Evolutionary conservation across 768 basidiomycete species (phyloP).

Genomic region (Leccinum longicurvipes): DNA sequence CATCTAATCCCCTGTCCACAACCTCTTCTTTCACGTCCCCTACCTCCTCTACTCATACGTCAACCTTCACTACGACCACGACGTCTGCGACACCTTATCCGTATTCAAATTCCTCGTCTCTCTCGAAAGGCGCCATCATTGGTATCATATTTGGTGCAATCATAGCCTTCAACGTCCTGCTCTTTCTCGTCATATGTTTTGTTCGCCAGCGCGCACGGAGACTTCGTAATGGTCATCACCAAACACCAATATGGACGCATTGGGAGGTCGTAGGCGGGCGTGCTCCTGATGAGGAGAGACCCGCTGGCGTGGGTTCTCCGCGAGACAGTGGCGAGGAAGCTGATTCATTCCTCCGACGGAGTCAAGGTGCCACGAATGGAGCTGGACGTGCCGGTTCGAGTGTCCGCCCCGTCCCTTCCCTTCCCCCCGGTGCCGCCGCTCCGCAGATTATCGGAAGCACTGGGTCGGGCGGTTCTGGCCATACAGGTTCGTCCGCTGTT

Average conservation of each 20-base stretch:
- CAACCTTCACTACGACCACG: constrained; percentile 24
- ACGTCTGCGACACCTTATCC: constrained; percentile 24
- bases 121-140: constrained; percentile 30
- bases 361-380: constrained; percentile 21
- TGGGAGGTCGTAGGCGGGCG: constrained; percentile 39
- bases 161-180: constrained; percentile 54
- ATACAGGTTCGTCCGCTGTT: constrained; percentile 37
- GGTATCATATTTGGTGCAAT: constrained; percentile 46
- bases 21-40: constrained; percentile 31
- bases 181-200: constrained; percentile 41
- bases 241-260: constrained; percentile 40
- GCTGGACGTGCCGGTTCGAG: constrained; percentile 12
- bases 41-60: constrained; percentile 25
- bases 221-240: constrained; percentile 14
- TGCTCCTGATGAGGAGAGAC: constrained; percentile 30
- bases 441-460: constrained; percentile 37
- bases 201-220: constrained; percentile 29
- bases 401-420: constrained; percentile 23
- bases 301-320: constrained; percentile 64
- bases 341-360: constrained; percentile 57
- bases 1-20: constrained; percentile 18
- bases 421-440: constrained; percentile 33
- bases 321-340: constrained; percentile 67
- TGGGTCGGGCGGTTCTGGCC: constrained; percentile 37
- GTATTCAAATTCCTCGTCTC: constrained; percentile 28